Percentiles rank a stretch among this genome's conserved stretches.
phyloP scores from a whole-genome alignment of 1,284 basidiomycete genomes.

The Pseudozyma pruni region DNA sequence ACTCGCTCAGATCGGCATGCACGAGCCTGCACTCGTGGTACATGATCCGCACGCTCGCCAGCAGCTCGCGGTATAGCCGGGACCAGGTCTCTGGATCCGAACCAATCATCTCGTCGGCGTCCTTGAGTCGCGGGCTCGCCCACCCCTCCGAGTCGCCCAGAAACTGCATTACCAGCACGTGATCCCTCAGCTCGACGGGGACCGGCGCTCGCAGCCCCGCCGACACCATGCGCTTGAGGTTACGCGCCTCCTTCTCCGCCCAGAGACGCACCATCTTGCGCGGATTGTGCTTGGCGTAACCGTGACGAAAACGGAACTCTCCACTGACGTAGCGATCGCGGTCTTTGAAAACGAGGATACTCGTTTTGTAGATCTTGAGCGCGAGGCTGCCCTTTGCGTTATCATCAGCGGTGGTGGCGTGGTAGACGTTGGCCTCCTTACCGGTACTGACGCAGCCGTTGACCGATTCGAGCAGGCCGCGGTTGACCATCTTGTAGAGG shows the following conservation, averaged over 20 bases:
- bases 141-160: slow-evolving; percentile 73
- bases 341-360: slow-evolving; percentile 96
- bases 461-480: slow-evolving; percentile 55
- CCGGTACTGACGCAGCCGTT: slow-evolving; percentile 65
- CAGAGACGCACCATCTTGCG: slow-evolving; percentile 98
- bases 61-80: slow-evolving; percentile 80
- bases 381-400: slow-evolving; percentile 68
- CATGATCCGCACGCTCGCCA: slow-evolving; percentile 83
- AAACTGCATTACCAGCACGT: slow-evolving; percentile 96
- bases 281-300: slow-evolving; percentile 91
- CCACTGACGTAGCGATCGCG: slow-evolving; percentile 90
- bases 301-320: slow-evolving; percentile 91
- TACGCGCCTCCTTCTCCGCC: slow-evolving; percentile 99
- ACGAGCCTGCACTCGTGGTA: slow-evolving; percentile 92
- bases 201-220: slow-evolving; percentile 88
- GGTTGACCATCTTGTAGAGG: slow-evolving; percentile 65
- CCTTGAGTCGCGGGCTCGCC: slow-evolving; percentile 61
- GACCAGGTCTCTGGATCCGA: slow-evolving; percentile 27
- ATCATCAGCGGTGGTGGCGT: slow-evolving; percentile 46
- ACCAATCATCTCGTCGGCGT: slow-evolving; percentile 60
- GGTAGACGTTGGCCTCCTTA: slow-evolving; percentile 67
- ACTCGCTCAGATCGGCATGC: slow-evolving; percentile 97
- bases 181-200: slow-evolving; percentile 91
- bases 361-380: slow-evolving; percentile 98
- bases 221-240: slow-evolving; percentile 82